Conservation (phyloP, 177 flowering plant genomes). For the Telopea speciosissima region DNA sequence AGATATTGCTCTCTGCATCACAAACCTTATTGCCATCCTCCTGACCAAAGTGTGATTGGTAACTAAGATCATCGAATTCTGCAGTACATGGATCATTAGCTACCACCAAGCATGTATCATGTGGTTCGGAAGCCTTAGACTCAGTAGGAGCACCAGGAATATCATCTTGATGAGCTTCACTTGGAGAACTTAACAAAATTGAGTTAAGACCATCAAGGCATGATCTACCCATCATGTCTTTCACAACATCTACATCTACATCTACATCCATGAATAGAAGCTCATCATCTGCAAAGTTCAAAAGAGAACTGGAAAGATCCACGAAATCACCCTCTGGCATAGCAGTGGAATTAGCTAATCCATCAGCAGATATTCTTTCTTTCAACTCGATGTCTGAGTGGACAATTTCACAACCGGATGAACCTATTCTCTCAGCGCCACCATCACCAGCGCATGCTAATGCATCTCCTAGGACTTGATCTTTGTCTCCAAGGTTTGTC, state of each 20-base stretch:
- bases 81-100: slow-evolving; percentile 19
- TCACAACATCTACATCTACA: slow-evolving; percentile 23
- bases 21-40: slow-evolving; percentile 13
- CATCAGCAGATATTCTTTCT: slow-evolving; percentile 21
- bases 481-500: slow-evolving; percentile 21
- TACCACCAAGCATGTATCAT: slow-evolving; percentile 16
- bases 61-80: slow-evolving; percentile 12
- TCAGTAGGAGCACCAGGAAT: slow-evolving; percentile 18
- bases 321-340: slow-evolving; percentile 36
- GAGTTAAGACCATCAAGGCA: slow-evolving; percentile 44
- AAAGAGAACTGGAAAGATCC: slow-evolving; percentile 46
- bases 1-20: slow-evolving; percentile 21
- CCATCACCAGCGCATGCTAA: slow-evolving; percentile 22
- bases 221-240: slow-evolving; percentile 42
- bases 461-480: slow-evolving; percentile 16
- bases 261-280: slow-evolving; percentile 42
- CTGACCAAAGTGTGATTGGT: slow-evolving; percentile 10
- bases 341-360: slow-evolving; percentile 20
- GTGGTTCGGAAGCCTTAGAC: slow-evolving; percentile 20
- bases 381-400: slow-evolving; percentile 27
- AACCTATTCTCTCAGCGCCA: slow-evolving; percentile 20
- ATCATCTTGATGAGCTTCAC: slow-evolving; percentile 27
- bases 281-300: slow-evolving; percentile 48
- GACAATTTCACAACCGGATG: slow-evolving; percentile 26
- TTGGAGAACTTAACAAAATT: slow-evolving; percentile 42